Evolutionary conservation across 352 stramenopile genomes (phyloP), one percentile per base, ranked within the genome.

Genomic region (Globisporangium echinulatum): DNA sequence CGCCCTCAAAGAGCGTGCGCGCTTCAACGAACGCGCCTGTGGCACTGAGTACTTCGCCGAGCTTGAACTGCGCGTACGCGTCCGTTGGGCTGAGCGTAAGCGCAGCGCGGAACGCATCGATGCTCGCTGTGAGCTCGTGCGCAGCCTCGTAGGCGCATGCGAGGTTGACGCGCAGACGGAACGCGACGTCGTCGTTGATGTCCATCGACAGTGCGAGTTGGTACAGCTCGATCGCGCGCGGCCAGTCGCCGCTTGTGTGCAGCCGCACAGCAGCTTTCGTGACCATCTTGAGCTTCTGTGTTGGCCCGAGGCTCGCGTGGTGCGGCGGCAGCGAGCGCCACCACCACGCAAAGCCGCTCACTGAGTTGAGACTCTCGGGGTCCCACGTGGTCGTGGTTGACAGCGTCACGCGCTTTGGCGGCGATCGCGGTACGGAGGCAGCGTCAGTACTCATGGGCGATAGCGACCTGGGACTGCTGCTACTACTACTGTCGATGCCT

Each of bases 291-390:
- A 92, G 67, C 54, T 90, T 88, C 49, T 88, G 77, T 8, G 75
- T 82, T 15, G 76, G 78, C 49, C 87, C 75, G 10, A 92, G 61
- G 51, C 58, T 83, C 0, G 73, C 42, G 56, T 92, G 80, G 49
- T 87, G 71, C 48, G 75, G 70, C 10, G 82, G 82, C 0, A 92
- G 66, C 33, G 82, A 89, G 5, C 82, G 69, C 82, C 82, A 90
- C 78, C 77, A 92, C 82, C 82, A 92, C 56, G 90, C 78, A 58
- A 90, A 90, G 4, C 82, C 78, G 53, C 78, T 88, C 19, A 88
- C 82, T 0, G 77, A 89, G 49, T 87, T 87, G 44, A 92, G 86
- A 49, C 74, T 82, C 40, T 90, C 77, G 4, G 80, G 77, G 54
- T 87, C 84, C 80, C 80, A 90, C 40, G 72, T 81, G 57, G 82